Percentiles rank a stretch among this genome's conserved stretches.
phyloP scores from a whole-genome alignment of 1,284 basidiomycete species.

The Puccinia triticina region DNA sequence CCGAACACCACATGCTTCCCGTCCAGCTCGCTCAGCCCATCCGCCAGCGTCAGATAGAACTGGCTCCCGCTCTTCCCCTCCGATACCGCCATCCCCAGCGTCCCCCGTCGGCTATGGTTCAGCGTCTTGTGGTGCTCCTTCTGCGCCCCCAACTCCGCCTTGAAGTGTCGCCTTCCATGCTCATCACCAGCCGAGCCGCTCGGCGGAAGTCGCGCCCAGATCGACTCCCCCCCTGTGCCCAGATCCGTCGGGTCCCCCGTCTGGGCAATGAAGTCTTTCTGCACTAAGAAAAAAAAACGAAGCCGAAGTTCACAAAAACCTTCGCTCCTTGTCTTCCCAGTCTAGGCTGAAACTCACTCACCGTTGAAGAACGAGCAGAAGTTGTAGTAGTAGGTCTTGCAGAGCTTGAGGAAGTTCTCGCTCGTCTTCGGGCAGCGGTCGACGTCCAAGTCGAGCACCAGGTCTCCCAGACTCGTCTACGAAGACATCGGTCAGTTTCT shows the following conservation, averaged over 20 bases:
- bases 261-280: slow-evolving; percentile 94
- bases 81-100: slow-evolving; percentile 89
- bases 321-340: no score
- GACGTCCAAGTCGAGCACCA: slow-evolving; percentile 78
- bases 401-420: slow-evolving; percentile 95
- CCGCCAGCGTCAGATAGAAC: slow-evolving; percentile 91
- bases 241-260: slow-evolving; percentile 92
- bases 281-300: slow-evolving; percentile 71
- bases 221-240: slow-evolving; percentile 79
- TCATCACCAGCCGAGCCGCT: slow-evolving; percentile 4
- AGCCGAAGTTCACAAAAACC: no score
- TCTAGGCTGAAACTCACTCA: slow-evolving; percentile 64
- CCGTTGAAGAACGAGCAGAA: slow-evolving; percentile 96
- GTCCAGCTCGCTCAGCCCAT: slow-evolving; percentile 90
- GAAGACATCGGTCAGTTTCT: background rate
- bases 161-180: slow-evolving; percentile 27
- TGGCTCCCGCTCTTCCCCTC: slow-evolving; percentile 86
- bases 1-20: slow-evolving; percentile 95
- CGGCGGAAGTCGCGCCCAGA: slow-evolving; percentile 64
- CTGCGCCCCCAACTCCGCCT: slow-evolving; percentile 11
- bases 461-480: slow-evolving; percentile 47
- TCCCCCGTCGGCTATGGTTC: slow-evolving; percentile 84
- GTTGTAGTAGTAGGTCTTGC: slow-evolving; percentile 95
- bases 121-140: slow-evolving; percentile 61
- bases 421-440: slow-evolving; percentile 84